A percentile compares a stretch with the other conserved stretches of the same genome.
Conservation (phyloP, 2,329 filamentous ascomycete species). For the Didymosphaeria variabile region DNA sequence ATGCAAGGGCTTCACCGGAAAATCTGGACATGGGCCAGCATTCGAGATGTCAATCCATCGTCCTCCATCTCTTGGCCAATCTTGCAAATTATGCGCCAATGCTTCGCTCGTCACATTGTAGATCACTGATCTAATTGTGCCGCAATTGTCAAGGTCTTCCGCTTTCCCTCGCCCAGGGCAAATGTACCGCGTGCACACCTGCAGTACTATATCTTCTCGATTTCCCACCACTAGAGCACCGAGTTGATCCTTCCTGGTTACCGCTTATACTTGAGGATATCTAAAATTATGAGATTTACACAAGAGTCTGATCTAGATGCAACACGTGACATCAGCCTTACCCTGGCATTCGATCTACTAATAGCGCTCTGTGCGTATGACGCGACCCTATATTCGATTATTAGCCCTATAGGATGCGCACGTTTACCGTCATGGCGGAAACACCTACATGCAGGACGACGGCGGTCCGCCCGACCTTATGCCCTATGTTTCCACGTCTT, state of each 20-base stretch:
- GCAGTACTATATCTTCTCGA: neutral
- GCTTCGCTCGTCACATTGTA: neutral
- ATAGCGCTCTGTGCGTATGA: neutral
- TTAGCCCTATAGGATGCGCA: neutral
- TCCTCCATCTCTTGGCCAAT: conserved; percentile 2
- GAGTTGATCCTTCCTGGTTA: neutral
- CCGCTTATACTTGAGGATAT: neutral
- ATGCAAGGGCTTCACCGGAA: conserved; percentile 1
- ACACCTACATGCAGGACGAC: neutral
- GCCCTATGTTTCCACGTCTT: neutral
- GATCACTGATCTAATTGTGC: neutral
- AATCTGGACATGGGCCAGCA: neutral
- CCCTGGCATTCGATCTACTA: neutral
- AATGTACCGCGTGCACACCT: neutral
- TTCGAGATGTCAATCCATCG: neutral
- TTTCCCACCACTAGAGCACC: neutral
- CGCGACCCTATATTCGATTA: neutral
- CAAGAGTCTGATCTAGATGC: neutral
- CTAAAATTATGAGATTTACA: neutral
- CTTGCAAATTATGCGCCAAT: neutral
- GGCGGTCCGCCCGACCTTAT: neutral
- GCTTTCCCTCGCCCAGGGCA: neutral
- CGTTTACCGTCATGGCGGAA: neutral
- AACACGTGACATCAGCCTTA: neutral
- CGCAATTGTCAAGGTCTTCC: conserved; percentile 1